Conservation (phyloP, 2,329 filamentous ascomycete genomes). For the Trichophyton rubrum region DNA sequence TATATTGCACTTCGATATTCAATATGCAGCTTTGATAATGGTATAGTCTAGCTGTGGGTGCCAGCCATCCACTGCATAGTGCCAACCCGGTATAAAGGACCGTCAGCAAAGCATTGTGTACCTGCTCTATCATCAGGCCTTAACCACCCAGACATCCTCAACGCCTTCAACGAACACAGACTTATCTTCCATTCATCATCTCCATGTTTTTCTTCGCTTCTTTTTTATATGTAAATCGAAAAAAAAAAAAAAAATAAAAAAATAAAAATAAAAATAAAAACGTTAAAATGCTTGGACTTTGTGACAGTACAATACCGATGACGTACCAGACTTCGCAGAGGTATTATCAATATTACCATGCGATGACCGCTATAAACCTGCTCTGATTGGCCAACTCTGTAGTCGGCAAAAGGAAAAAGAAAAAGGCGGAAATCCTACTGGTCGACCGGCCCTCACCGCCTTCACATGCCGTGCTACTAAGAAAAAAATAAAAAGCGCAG, state of each 20-base stretch:
- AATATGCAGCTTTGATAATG: background rate
- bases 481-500: background rate
- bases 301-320: background rate
- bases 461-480: background rate
- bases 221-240: background rate
- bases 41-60: no score
- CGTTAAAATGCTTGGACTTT: background rate
- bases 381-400: background rate
- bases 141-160: background rate
- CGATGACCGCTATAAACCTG: background rate
- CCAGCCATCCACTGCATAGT: no score
- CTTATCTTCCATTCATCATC: background rate
- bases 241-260: no score
- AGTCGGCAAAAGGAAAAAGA: background rate
- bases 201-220: background rate
- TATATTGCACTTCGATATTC: background rate
- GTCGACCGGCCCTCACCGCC: slow-evolving; percentile 6
- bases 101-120: no score
- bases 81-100: no score
- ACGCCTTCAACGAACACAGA: background rate
- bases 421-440: background rate
- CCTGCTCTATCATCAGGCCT: no score
- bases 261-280: no score
- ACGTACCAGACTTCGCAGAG: background rate
- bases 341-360: background rate